Base-by-base conservation (phyloP, 306 rosid genomes). In the Cyamopsis tetragonoloba region DNA sequence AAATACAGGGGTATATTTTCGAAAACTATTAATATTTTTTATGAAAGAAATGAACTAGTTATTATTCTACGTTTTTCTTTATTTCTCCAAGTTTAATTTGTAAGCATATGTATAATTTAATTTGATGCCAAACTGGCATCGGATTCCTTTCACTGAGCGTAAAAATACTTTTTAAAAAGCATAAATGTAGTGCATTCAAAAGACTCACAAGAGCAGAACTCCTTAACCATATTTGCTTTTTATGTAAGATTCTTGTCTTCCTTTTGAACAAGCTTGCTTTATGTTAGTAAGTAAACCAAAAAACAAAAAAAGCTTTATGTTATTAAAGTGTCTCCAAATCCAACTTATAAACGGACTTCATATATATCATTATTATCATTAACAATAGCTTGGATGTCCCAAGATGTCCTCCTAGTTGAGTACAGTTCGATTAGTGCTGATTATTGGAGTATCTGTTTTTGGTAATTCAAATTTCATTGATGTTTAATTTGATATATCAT, bases 141-240 rank as follows among this genome's bases (percentile, higher is more conserved):
- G 95, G 91, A 88, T 88, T 81, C 95, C 81, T 77, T 81, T 67
- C 26, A 62, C 68, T 86, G 83, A 83, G 78, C 78, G 80, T 32
- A 64, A 79, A 76, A 75, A 43, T 26, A 54, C 34, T 79, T 71
- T n/a, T 77, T 59, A 54, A 59, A 79, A 81, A 74, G 82, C 71
- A 65, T 37, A 49, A 7, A 31, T 49, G 54, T 55, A 67, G 82
- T 61, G 84, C 76, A 72, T 32, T 75, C 66, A 79, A 85, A 85
- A 85, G 87, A 34, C 53, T n/a, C n/a, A n/a, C n/a, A n/a, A n/a
- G 58, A 78, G 70, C 60, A 54, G 26, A 71, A 68, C 77, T 76
- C 80, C 47, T 63, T 57, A 75, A 75, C 80, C 41, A 44, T 14
- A 41, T 69, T 6, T 72, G 69, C 72, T 73, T 78, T n/a, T 85